A percentile compares a stretch with the other conserved stretches of the same genome.
These are phyloP conservation scores for Cymbomonas tetramitiformis DNA, from an alignment of 139 green algal genomes.

Conservation along the genomic window DNA sequence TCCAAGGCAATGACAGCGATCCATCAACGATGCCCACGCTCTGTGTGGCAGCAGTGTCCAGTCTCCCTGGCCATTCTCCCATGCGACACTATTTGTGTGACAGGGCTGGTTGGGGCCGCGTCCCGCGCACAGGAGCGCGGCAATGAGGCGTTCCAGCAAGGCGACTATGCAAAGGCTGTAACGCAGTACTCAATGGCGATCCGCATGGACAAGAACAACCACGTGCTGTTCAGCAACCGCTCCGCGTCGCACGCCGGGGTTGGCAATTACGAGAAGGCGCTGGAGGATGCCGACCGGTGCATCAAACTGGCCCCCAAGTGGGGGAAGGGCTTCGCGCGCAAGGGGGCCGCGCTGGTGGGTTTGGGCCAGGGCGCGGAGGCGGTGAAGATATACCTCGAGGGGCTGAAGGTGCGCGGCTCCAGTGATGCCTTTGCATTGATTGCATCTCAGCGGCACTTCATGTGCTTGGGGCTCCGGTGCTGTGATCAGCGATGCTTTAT, in stretches of 20 bases:
- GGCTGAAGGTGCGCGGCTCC: too few species aligned
- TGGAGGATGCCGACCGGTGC: slow-evolving; percentile 22
- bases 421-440: too few species aligned
- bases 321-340: slow-evolving; percentile 27
- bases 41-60: too few species aligned
- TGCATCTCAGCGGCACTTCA: too few species aligned
- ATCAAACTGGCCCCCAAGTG: slow-evolving; percentile 19
- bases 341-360: slow-evolving; percentile 30
- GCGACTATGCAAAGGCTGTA: slow-evolving; percentile 33
- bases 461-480: too few species aligned
- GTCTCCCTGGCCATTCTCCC: too few species aligned
- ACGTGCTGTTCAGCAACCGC: slow-evolving; percentile 37
- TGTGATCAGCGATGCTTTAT: too few species aligned
- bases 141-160: slow-evolving; percentile 28
- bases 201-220: slow-evolving; percentile 14
- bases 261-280: slow-evolving; percentile 26
- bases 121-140: slow-evolving; percentile 25
- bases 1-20: too few species aligned
- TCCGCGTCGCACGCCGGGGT: slow-evolving; percentile 24
- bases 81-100: too few species aligned
- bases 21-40: too few species aligned
- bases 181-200: slow-evolving; percentile 38
- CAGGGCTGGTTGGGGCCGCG: too few species aligned
- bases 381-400: slow-evolving; percentile 22
- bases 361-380: slow-evolving; percentile 25